Percentiles rank a stretch among this genome's conserved stretches.
These are phyloP conservation scores for Diaporthe vaccinii DNA, from an alignment of 2,329 filamentous ascomycete species.

Conservation along the genomic window DNA sequence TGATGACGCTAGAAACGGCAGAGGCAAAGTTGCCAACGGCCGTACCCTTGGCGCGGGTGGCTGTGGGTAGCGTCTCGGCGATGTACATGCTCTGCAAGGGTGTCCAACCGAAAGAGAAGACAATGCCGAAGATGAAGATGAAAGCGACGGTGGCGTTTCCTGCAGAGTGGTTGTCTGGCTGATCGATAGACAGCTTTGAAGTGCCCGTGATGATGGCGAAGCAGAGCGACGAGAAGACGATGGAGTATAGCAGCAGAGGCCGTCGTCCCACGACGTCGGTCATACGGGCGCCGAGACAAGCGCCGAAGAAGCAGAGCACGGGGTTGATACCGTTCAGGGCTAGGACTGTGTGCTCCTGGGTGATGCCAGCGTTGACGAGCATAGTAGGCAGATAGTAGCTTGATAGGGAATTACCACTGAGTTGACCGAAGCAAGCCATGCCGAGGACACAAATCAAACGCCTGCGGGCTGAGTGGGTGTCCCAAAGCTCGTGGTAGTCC, in stretches of 20 bases:
- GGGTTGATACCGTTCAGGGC: slow-evolving; percentile 67
- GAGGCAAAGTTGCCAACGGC: slow-evolving; percentile 58
- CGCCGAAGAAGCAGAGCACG: slow-evolving; percentile 63
- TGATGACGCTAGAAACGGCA: slow-evolving; percentile 53
- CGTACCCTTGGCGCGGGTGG: slow-evolving; percentile 60
- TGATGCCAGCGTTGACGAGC: slow-evolving; percentile 66
- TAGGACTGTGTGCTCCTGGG: slow-evolving; percentile 59
- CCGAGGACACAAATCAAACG: slow-evolving; percentile 65
- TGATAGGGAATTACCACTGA: slow-evolving; percentile 62
- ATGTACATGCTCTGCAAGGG: slow-evolving; percentile 65
- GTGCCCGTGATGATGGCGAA: slow-evolving; percentile 65
- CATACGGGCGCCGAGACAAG: slow-evolving; percentile 67
- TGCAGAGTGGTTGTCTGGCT: slow-evolving; percentile 51
- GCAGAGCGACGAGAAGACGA: slow-evolving; percentile 60
- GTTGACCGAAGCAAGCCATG: slow-evolving; percentile 67
- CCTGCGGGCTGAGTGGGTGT: slow-evolving; percentile 61
- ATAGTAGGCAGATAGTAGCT: slow-evolving; percentile 70
- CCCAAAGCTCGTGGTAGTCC: slow-evolving; percentile 68
- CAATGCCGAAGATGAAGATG: slow-evolving; percentile 66
- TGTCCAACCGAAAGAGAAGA: slow-evolving; percentile 66
- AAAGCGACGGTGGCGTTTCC: slow-evolving; percentile 63
- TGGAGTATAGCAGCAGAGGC: slow-evolving; percentile 63
- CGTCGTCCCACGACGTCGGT: slow-evolving; percentile 71
- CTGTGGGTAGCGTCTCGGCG: slow-evolving; percentile 60
- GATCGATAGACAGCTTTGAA: slow-evolving; percentile 57